Percentiles rank a stretch among this genome's conserved stretches.
phyloP scores from a whole-genome alignment of 169 alveolate genomes.

The Eimeria praecox region DNA sequence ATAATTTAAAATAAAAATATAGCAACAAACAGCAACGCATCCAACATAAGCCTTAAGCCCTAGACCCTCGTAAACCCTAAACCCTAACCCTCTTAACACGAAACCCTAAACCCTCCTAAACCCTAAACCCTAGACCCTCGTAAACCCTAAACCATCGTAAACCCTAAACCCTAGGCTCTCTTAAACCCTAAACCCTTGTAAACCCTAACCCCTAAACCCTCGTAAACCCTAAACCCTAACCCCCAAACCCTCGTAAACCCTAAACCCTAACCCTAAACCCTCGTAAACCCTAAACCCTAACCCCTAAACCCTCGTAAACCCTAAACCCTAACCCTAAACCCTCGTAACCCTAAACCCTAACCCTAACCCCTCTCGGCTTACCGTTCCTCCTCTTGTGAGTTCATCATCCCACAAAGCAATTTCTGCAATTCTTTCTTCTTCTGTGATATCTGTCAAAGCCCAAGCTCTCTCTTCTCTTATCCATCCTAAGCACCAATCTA shows the following conservation, averaged over 20 bases:
- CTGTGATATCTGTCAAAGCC: not conserved
- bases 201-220: no score
- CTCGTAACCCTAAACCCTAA: constrained; percentile 26
- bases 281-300: constrained; percentile 26
- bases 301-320: not conserved
- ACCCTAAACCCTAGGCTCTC: no score
- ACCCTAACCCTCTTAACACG: no score
- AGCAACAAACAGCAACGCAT: not conserved
- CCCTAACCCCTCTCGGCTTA: not conserved
- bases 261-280: constrained; percentile 13
- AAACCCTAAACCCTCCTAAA: no score
- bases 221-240: not conserved
- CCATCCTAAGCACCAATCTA: constrained; percentile 26
- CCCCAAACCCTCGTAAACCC: not conserved
- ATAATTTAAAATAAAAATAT: not conserved
- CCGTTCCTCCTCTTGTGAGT: constrained; percentile 32
- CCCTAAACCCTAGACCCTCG: constrained; percentile 41
- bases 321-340: no score
- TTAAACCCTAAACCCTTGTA: no score
- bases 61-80: not conserved
- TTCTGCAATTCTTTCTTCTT: constrained; percentile 14
- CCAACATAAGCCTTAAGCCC: no score
- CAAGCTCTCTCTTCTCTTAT: not conserved
- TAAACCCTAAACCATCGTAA: no score
- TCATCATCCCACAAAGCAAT: constrained; percentile 14